Base-by-base conservation (phyloP, 352 stramenopile species). In the Globisporangium apiculatum region DNA sequence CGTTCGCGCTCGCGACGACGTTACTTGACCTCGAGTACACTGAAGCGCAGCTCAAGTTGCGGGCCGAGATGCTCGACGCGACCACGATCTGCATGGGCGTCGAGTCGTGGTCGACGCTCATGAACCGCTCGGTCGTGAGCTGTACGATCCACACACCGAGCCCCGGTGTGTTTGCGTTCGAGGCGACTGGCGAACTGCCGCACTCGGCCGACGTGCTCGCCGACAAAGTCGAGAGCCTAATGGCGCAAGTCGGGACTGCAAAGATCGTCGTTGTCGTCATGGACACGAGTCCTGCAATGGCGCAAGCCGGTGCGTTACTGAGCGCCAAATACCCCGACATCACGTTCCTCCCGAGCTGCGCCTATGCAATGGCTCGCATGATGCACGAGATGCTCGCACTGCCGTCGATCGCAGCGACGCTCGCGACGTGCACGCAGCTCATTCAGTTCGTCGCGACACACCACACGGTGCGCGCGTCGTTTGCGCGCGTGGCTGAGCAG, bases 261-360 rank as follows among this genome's bases (percentile, higher is more conserved):
- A 81, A 75, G 49, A 66, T 88, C 9, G 78, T 72, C 1, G 79
- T 75, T 7, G 69, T 88, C 55, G 78, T 91, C 41, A 76, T 67
- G 24, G 79, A 90, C 45, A 68, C 69, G 45, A 73, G 58, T n/a
- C 58, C 72, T 5, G 73, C 56, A 58, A 87, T 87, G 76, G 83
- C 77, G 58, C 70, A 88, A 48, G 76, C 72, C 1, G 60, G 66
- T 12, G 36, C 75, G 37, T 54, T 63, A 48, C 69, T 91, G 5
- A 59, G 82, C 31, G 62, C 51, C 58, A 87, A 88, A 61, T 86
- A 81, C 55, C 74, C 76, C 12, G 55, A 63, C 47, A 73, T 86
- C 50, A 85, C 78, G 11, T 85, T 91, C 50, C 58, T 91, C 11
- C 72, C 76, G 10, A 87, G 76, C 53, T 88, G 80, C 48, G 65